A percentile compares a stretch with the other conserved stretches of the same genome.
Conservation (phyloP, 306 rosid genomes). For the Fagus sylvatica region DNA sequence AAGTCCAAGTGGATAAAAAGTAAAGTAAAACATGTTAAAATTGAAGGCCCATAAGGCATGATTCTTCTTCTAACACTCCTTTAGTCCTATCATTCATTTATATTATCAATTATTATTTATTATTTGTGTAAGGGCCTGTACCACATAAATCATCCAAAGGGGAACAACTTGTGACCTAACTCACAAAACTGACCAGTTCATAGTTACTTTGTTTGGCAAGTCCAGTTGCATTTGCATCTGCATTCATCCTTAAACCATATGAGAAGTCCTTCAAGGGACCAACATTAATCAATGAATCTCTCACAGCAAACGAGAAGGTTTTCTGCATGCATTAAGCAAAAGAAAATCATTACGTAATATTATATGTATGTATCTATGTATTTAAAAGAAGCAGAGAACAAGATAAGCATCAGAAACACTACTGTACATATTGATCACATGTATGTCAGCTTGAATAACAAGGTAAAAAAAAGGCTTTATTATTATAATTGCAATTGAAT, state of each 20-base stretch:
- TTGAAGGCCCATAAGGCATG: background rate
- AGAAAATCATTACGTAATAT: background rate
- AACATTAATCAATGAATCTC: constrained; percentile 91
- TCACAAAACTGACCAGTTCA: constrained; percentile 66
- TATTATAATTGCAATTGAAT: background rate
- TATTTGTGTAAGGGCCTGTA: background rate
- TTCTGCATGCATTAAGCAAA: constrained; percentile 62
- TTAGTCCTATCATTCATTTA: background rate
- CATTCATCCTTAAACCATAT: constrained; percentile 85
- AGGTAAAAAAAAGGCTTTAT: background rate
- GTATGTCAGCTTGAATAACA: background rate
- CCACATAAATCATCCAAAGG: background rate
- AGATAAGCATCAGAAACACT: background rate
- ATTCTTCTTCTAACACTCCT: background rate
- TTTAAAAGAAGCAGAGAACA: background rate
- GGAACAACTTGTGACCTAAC: background rate
- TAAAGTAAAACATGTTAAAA: background rate
- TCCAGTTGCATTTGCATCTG: constrained; percentile 93
- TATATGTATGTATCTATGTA: background rate
- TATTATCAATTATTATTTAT: background rate
- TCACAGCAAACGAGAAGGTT: constrained; percentile 88
- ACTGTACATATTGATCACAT: background rate
- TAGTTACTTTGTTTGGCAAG: constrained; percentile 92
- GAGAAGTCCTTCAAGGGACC: constrained; percentile 98
- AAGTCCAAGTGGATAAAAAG: background rate